Evolutionary conservation across 495 filamentous ascomycete species (phyloP).

Genomic region (Lasiosphaeria ovina): DNA sequence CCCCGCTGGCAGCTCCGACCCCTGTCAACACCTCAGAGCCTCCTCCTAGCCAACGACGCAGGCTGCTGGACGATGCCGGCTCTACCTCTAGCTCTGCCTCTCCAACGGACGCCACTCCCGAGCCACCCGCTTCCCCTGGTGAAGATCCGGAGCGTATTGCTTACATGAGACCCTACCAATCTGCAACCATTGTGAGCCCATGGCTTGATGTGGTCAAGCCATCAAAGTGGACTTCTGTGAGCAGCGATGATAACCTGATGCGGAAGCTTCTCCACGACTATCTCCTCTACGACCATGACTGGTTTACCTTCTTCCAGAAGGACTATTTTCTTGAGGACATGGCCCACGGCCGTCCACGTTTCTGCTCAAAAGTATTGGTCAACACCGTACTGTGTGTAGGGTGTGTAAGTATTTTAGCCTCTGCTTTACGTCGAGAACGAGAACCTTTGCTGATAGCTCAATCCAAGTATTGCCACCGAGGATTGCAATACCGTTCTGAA

Average conservation of each 20-base stretch:
- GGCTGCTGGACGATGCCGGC: not conserved
- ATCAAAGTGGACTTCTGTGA: constrained; percentile 39
- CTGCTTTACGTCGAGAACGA: not conserved
- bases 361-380: constrained; percentile 39
- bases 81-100: not conserved
- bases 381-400: constrained; percentile 37
- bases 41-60: constrained; percentile 1
- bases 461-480: constrained; percentile 31
- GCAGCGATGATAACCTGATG: constrained; percentile 33
- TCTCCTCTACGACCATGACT: constrained; percentile 38
- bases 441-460: not conserved
- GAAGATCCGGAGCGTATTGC: constrained; percentile 22
- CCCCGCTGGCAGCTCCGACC: constrained; percentile 1
- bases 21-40: not conserved
- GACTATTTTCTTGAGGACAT: constrained; percentile 40
- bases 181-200: constrained; percentile 32
- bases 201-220: constrained; percentile 29
- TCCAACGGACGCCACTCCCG: constrained; percentile 14
- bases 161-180: constrained; percentile 38
- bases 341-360: constrained; percentile 26
- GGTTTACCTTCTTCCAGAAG: constrained; percentile 37
- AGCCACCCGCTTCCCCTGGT: constrained; percentile 13
- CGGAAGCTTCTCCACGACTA: constrained; percentile 35
- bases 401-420: constrained; percentile 32
- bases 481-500: constrained; percentile 29